A percentile compares a stretch with the other conserved stretches of the same genome.
Evolutionary conservation across 2,329 filamentous ascomycete species (phyloP).

Genomic region (Neurospora sp.): DNA sequence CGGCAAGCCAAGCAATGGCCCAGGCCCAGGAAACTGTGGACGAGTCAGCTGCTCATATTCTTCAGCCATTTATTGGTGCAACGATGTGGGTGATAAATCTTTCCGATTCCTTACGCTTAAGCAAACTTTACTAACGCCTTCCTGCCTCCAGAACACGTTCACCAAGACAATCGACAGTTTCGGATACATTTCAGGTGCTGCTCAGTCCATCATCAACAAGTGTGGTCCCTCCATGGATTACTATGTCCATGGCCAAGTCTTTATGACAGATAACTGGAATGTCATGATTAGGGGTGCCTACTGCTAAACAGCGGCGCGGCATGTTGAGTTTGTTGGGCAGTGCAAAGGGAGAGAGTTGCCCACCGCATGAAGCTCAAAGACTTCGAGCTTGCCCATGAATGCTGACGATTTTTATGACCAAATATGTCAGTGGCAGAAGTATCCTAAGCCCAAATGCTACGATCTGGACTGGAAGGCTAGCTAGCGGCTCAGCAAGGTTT

Average conservation of each 20-base stretch:
- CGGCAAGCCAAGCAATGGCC: conserved; percentile 4
- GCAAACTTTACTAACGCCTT: background rate
- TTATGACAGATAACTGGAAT: no score
- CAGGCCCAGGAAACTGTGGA: conserved; percentile 12
- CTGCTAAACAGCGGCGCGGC: background rate
- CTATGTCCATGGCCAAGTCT: no score
- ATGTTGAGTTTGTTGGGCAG: background rate
- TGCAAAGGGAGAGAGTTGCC: background rate
- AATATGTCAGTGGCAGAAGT: background rate
- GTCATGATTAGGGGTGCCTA: background rate
- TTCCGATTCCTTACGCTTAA: background rate
- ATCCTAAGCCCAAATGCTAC: background rate
- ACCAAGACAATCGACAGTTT: no score
- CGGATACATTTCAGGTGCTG: no score
- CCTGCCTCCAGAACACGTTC: background rate
- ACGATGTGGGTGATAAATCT: conserved; percentile 5
- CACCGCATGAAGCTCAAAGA: background rate
- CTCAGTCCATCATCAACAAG: no score
- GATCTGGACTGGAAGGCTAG: background rate
- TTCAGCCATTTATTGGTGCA: conserved; percentile 17
- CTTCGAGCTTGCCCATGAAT: background rate
- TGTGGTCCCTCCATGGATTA: no score
- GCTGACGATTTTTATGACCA: background rate
- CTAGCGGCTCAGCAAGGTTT: background rate
- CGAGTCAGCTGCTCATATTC: conserved; percentile 14